Evolutionary conservation across 306 rosid genomes (phyloP), one percentile per base, ranked within the genome.

Genomic region (Casuarina glauca): DNA sequence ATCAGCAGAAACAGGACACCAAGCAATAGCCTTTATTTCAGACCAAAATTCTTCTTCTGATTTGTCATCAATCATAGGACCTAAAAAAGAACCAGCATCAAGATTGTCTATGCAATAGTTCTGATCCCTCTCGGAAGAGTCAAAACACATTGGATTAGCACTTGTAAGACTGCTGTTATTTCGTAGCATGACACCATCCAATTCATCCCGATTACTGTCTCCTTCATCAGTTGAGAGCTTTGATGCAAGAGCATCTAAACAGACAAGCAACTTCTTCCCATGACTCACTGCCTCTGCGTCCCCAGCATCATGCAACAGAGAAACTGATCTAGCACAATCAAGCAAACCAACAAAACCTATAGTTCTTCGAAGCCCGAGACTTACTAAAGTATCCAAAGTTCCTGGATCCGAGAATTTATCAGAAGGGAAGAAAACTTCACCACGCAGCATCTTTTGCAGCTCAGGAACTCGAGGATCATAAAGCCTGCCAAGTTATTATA

Each of bases 31-130:
- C 82, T 87, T 90, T 83, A 94, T 82, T 87, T 94, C 86, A 77
- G 95, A 90, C 98, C 98, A 94, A 86, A 92, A 94, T 52, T 88
- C 91, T 81, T 90, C 98, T 80, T 94, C 95, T 7, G 69, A 80
- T 80, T 78, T 88, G 83, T 88, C 95, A 84, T 75, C 83, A 87
- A 75, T 12, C 51, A 76, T 53, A 81, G 73, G 73, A 74, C 89
- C 87, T 26, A 88, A 66, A 74, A 86, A 81, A 72, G 78, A 85
- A 84, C 76, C 79, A 75, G 84, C 62, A 45, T 80, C 90, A 62
- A 69, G 62, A 83, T 67, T 75, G 61, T 86, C 90, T 20, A 69
- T 26, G 20, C 68, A 73, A 76, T 64, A 42, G 76, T 76, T 86
- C 61, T 81, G 82, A 69, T 84, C 83, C 39, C 73, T 79, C 78